A percentile compares a stretch with the other conserved stretches of the same genome.
phyloP scores from a whole-genome alignment of 2,329 filamentous ascomycete genomes.

The Exserohilum turcica region DNA sequence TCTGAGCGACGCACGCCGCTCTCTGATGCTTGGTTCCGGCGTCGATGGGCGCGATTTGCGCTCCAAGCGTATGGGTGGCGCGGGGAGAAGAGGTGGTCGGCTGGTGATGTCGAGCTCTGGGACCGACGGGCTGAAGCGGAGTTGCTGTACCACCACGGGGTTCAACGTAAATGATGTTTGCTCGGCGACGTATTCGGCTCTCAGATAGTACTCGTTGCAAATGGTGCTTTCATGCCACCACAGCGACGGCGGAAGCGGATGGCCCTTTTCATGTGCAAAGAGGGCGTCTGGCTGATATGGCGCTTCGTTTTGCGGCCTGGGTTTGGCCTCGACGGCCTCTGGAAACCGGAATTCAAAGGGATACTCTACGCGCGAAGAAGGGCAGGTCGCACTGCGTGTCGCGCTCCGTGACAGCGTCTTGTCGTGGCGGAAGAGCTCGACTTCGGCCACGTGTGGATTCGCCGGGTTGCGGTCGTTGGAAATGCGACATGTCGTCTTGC shows the following conservation, averaged over 20 bases:
- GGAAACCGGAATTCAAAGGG: conserved; percentile 34
- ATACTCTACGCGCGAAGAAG: conserved; percentile 22
- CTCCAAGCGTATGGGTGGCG: conserved; percentile 18
- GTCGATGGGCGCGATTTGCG: conserved; percentile 17
- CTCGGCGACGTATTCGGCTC: conserved; percentile 22
- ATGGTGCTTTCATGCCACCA: conserved; percentile 23
- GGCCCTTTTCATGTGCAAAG: conserved; percentile 20
- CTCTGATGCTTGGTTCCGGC: conserved; percentile 10
- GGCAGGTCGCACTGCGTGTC: conserved; percentile 21
- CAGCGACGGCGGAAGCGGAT: conserved; percentile 26
- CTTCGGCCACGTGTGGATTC: conserved; percentile 18
- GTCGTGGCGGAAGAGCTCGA: conserved; percentile 20
- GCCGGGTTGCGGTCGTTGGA: conserved; percentile 20
- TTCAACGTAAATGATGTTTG: conserved; percentile 23
- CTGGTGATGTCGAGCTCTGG: conserved; percentile 12
- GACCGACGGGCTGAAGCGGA: conserved; percentile 25
- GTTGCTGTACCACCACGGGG: conserved; percentile 21
- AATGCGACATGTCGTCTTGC: conserved; percentile 24
- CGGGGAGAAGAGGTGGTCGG: conserved; percentile 5
- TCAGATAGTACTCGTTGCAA: conserved; percentile 26
- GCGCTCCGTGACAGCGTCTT: conserved; percentile 8
- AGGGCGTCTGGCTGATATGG: conserved; percentile 8
- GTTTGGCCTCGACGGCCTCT: conserved; percentile 17
- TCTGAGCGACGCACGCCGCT: conserved; percentile 11
- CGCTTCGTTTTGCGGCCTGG: conserved; percentile 13